Conservation (phyloP, 257 asterid genomes). For the Catharanthus roseus region DNA sequence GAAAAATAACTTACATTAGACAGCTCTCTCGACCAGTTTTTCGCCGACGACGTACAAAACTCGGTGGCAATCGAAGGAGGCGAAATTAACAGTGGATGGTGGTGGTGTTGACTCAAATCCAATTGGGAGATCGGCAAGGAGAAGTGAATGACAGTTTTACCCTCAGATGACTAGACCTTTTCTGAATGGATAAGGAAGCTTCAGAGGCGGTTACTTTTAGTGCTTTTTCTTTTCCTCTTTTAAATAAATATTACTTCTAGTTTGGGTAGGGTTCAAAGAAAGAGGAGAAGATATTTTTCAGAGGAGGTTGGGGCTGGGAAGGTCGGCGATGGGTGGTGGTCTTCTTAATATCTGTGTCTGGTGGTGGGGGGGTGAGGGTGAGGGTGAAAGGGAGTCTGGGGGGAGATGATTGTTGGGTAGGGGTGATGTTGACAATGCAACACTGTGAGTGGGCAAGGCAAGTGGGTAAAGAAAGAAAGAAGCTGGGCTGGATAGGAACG, state of each 20-base stretch:
- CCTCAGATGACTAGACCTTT: background rate
- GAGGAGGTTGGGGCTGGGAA: too few relatives aligned
- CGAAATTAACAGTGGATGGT: background rate
- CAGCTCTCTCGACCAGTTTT: background rate
- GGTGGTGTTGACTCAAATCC: slow-evolving; percentile 15
- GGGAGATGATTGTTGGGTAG: too few relatives aligned
- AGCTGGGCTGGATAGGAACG: background rate
- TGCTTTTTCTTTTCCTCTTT: background rate
- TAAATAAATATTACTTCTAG: background rate
- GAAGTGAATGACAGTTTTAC: slow-evolving; percentile 3
- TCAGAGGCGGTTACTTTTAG: background rate
- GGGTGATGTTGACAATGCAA: slow-evolving; percentile 10
- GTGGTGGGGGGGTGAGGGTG: background rate
- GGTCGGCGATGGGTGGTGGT: slow-evolving; percentile 11
- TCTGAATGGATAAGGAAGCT: slow-evolving; percentile 1
- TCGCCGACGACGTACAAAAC: background rate
- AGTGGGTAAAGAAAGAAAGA: background rate
- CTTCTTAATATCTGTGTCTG: background rate
- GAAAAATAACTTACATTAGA: background rate
- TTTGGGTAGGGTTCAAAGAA: background rate
- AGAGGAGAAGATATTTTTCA: background rate
- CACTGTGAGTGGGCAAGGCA: background rate
- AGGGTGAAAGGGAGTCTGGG: too few relatives aligned
- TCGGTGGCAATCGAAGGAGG: background rate
- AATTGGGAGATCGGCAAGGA: slow-evolving; percentile 13